Conservation (phyloP, 129 eudicot species). For the Flaveria brownii region DNA sequence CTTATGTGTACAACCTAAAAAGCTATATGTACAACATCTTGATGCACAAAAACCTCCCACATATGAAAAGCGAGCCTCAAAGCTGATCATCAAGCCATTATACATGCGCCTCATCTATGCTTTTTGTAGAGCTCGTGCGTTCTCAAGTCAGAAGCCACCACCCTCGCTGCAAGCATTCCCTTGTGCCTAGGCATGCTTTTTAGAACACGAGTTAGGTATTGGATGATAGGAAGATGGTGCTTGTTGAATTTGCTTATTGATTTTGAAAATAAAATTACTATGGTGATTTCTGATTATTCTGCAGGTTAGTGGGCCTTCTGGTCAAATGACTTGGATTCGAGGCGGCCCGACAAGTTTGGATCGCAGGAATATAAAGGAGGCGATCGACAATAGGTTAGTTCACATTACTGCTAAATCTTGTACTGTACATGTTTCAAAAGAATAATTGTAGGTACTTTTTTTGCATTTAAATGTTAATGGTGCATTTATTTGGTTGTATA, state of each 20-base stretch:
- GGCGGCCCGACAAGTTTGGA: constrained; percentile 83
- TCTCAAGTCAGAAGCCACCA: too few species aligned
- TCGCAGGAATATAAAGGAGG: constrained; percentile 69
- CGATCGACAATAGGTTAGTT: constrained; percentile 73
- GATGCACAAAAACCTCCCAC: too few species aligned
- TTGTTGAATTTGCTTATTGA: not conserved
- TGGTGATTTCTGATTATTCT: not conserved
- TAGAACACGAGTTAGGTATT: too few species aligned
- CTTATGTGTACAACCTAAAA: too few species aligned
- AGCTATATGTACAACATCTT: too few species aligned
- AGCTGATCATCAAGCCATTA: too few species aligned
- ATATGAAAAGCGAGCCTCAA: too few species aligned
- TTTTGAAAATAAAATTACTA: not conserved
- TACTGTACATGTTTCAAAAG: not conserved
- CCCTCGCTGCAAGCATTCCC: too few species aligned
- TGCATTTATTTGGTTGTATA: not conserved
- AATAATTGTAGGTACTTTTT: not conserved
- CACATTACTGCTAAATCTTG: constrained; percentile 1
- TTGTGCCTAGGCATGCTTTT: too few species aligned
- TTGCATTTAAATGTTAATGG: constrained; percentile 10
- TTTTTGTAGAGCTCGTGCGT: too few species aligned
- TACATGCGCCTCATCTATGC: too few species aligned
- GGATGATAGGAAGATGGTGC: not conserved
- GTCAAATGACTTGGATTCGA: constrained; percentile 97
- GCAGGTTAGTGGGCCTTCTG: constrained; percentile 94